phyloP scores from a whole-genome alignment of 164 flowering plant species.

The Protea cynaroides region DNA sequence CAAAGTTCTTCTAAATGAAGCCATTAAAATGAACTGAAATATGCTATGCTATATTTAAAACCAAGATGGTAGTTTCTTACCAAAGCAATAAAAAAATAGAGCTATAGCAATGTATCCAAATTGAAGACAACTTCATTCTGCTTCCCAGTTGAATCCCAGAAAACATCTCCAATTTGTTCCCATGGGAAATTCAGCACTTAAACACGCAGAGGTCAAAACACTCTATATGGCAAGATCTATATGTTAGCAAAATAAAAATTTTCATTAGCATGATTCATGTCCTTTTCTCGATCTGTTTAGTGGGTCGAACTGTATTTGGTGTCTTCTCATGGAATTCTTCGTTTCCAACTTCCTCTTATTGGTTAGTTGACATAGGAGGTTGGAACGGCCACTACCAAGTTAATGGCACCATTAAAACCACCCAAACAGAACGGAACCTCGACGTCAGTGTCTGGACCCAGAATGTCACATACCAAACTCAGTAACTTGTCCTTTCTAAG shows the following conservation, averaged over 20 bases:
- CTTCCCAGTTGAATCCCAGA: background rate
- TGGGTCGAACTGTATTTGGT: too few relatives aligned
- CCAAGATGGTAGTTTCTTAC: background rate
- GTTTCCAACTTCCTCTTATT: too few relatives aligned
- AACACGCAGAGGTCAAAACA: background rate
- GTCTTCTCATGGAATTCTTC: too few relatives aligned
- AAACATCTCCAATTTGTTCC: too few relatives aligned
- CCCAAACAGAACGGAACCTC: background rate
- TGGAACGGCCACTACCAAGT: background rate
- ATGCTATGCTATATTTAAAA: background rate
- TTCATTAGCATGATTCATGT: background rate
- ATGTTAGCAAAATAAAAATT: too few relatives aligned
- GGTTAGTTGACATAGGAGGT: too few relatives aligned
- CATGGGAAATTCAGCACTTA: background rate
- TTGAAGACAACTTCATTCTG: background rate
- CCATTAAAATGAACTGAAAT: conserved; percentile 32
- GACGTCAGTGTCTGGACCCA: too few relatives aligned
- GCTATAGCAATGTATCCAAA: background rate
- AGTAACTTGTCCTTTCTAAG: too few relatives aligned
- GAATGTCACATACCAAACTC: background rate
- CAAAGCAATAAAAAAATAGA: background rate
- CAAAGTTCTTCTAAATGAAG: conserved; percentile 75
- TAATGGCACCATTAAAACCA: background rate
- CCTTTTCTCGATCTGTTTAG: background rate
- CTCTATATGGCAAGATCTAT: too few relatives aligned